Evolutionary conservation across 352 stramenopile genomes (phyloP), one percentile per base, ranked within the genome.

Genomic region (Globisporangium yorkense): DNA sequence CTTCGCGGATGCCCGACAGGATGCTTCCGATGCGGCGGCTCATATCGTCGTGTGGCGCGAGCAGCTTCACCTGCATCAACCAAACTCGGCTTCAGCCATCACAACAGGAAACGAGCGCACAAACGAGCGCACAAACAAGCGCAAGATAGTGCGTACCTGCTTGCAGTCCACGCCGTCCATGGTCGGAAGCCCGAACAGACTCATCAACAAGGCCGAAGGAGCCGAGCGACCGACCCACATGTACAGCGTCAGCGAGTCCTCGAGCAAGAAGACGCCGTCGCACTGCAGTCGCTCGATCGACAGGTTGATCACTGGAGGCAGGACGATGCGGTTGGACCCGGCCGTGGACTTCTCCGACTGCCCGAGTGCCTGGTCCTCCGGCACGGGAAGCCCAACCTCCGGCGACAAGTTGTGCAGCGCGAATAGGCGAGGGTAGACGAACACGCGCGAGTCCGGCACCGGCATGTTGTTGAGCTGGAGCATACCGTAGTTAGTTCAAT

Each of bases 341-440:
- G 80, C 84, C 18, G 87, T 72, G 3, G 79, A 75, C 21, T 77
- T 83, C 6, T 83, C 68, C 12, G 69, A 67, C 31, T 57, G 46
- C 49, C 24, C 20, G n/a, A 41, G 18, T 8, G 51, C 51, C 48
- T 75, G 56, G 53, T 88, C 80, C 40, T 87, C 74, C 51, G 72
- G 55, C 10, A 59, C 61, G 20, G 91, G 86, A n/a, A 96, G 61
- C 50, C 96, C 96, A 27, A 75, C 90, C 51, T 92, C 87, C 3
- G 75, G 59, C 6, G 82, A 73, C 82, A 99, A 96, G 56, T 98
- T 96, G 73, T 96, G 78, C 44, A 98, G 68, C 50, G 89, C 83
- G 75, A 99, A 99, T 73, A 99, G 87, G 16, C 93, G 90, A 29
- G 97, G 97, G 75, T 99, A 99, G 54, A 98, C 96, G 73, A 97